phyloP scores from a whole-genome alignment of 768 basidiomycete species.

The Hebeloma cylindrosporum region DNA sequence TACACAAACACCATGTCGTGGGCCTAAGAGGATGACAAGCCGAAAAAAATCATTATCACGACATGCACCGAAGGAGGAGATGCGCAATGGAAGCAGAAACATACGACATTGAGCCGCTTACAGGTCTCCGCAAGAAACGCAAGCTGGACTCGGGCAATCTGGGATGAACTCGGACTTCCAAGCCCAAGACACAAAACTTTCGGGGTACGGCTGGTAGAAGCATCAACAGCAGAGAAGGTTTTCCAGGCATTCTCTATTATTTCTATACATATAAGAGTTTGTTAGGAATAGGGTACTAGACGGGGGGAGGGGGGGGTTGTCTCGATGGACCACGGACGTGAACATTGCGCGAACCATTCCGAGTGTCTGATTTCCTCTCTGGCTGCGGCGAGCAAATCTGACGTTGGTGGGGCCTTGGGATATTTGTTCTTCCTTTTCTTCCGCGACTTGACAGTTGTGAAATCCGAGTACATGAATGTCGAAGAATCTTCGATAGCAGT shows the following conservation, averaged over 20 bases:
- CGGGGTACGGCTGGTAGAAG: slow-evolving; percentile 9
- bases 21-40: slow-evolving; percentile 37
- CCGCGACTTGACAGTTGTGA: slow-evolving; percentile 49
- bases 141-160: slow-evolving; percentile 65
- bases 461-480: slow-evolving; percentile 50
- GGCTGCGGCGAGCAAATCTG: slow-evolving; percentile 40
- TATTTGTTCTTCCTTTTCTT: slow-evolving; percentile 43
- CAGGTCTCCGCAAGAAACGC: slow-evolving; percentile 61
- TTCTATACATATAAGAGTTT: slow-evolving; percentile 14
- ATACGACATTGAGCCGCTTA: slow-evolving; percentile 55
- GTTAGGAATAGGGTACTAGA: neutral
- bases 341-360: slow-evolving; percentile 56
- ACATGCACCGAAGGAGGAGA: slow-evolving; percentile 4
- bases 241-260: slow-evolving; percentile 19
- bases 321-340: slow-evolving; percentile 43
- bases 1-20: slow-evolving; percentile 50
- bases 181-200: slow-evolving; percentile 67
- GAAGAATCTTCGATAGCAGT: slow-evolving; percentile 15
- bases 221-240: slow-evolving; percentile 15
- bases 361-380: slow-evolving; percentile 47
- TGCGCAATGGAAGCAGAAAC: neutral
- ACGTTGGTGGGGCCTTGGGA: slow-evolving; percentile 29
- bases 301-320: slow-evolving; percentile 3
- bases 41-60: slow-evolving; percentile 8
- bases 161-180: slow-evolving; percentile 66